Conservation (phyloP, 352 stramenopile species). For the Aphanomyces invadans region DNA sequence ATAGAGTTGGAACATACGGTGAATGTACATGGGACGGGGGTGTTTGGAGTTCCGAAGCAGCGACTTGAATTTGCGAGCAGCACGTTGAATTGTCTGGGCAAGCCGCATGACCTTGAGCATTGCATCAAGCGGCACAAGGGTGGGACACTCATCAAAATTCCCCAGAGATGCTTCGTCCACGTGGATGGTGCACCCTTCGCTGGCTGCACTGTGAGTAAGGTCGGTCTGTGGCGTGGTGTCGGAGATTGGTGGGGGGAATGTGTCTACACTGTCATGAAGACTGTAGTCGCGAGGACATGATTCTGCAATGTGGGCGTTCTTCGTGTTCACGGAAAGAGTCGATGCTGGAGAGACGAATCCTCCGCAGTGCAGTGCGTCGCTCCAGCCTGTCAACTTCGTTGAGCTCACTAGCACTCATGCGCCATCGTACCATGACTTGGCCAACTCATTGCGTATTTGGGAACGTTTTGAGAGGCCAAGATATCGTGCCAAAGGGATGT, state of each 20-base stretch:
- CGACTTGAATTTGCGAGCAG: constrained; percentile 3
- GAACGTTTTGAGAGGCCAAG: background rate
- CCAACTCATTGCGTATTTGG: background rate
- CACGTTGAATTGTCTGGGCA: constrained; percentile 4
- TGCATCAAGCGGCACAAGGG: background rate
- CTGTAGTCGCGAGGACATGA: too few relatives aligned
- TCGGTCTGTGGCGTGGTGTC: too few relatives aligned
- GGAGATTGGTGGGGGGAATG: too few relatives aligned
- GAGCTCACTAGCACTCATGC: background rate
- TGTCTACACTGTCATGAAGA: too few relatives aligned
- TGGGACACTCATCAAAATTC: too few relatives aligned
- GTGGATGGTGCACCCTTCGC: too few relatives aligned
- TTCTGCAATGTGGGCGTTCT: too few relatives aligned
- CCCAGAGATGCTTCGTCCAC: too few relatives aligned
- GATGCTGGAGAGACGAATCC: background rate
- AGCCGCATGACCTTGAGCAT: constrained; percentile 10
- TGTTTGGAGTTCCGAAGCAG: background rate
- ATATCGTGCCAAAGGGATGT: constrained; percentile 15
- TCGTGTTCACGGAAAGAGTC: too few relatives aligned
- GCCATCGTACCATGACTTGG: background rate
- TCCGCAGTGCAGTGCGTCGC: background rate
- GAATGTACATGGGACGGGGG: background rate
- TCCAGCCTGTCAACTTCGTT: background rate
- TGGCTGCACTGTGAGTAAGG: too few relatives aligned
- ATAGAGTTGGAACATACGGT: background rate